phyloP scores from a whole-genome alignment of 179 eudicot genomes.

The Corrigiola litoralis region DNA sequence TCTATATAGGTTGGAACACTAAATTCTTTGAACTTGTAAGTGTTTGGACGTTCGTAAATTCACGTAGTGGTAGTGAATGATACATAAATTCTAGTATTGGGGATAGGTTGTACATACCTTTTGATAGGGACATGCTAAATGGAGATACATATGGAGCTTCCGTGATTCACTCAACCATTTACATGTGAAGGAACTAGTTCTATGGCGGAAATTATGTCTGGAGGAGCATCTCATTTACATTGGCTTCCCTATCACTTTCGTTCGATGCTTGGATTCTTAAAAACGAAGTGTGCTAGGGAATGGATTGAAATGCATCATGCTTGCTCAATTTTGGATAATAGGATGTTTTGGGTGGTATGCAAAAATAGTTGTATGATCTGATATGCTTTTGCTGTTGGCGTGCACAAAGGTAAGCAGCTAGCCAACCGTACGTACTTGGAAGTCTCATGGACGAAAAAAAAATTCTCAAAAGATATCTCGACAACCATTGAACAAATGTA shows the following conservation, averaged over 20 bases:
- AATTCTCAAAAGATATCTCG: too few relatives aligned
- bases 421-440: too few relatives aligned
- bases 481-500: too few relatives aligned
- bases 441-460: too few relatives aligned
- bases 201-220: constrained; percentile 2
- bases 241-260: constrained; percentile 7
- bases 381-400: too few relatives aligned
- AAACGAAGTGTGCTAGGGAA: constrained; percentile 6
- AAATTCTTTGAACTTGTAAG: too few relatives aligned
- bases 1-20: background rate
- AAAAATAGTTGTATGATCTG: too few relatives aligned
- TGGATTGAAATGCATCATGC: constrained; percentile 15
- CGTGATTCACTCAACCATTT: constrained; percentile 23
- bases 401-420: too few relatives aligned
- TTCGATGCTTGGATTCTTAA: constrained; percentile 8
- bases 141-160: background rate
- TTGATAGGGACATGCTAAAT: constrained; percentile 1
- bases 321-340: constrained; percentile 14
- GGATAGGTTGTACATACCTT: background rate
- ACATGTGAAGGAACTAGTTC: background rate
- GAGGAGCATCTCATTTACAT: background rate
- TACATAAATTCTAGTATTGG: background rate
- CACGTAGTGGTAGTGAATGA: background rate
- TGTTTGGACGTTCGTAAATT: too few relatives aligned
- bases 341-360: too few relatives aligned